Evolutionary conservation across 371 early-diverging fungal species (phyloP), one percentile per base, ranked within the genome.

Genomic region (Batkoa obscura): DNA sequence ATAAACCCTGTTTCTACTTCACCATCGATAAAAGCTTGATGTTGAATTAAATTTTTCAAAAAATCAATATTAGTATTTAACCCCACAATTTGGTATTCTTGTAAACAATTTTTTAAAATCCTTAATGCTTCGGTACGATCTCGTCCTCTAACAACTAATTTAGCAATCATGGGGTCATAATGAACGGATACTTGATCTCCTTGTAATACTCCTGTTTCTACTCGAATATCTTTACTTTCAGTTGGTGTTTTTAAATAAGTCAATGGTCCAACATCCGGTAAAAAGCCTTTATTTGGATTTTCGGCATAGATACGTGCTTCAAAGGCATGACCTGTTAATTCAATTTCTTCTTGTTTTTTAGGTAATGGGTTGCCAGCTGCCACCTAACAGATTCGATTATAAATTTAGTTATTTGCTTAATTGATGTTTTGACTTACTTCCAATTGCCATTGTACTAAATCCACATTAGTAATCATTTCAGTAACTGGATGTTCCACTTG

Each of bases 221-320:
- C 66, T 33, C 93, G 84, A 46, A 90, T 74, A 47, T 69, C 74
- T 4, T 59, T 55, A 1, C 78, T 80, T 35, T 70, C 50, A 2
- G 66, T 63, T 17, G 86, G 82, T n/a, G 88, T 86, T 43, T 69
- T 65, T 50, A 89, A 69, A 56, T 82, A 84, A 56, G 75, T 66
- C 4, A 95, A 77, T 17, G 78, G 80, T 15, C 99, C 99, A 1
- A 91, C 90, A 69, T 90, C 90, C 13, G 98, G 98, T 54, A 91
- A 67, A 68, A 94, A 97, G 64, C 81, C 76, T 59, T 84, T 83
- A 42, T 72, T 75, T 0, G 95, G 92, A 65, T 92, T 90, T 73
- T 98, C 98, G 38, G 98, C 98, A 66, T 94, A 95, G 56, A 98
- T 87, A 64, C 98, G 83, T 1, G 96, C 90, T 68, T 94, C 99